Conservation (phyloP, 805 yeast species). For the Kuraishia ogatae region DNA sequence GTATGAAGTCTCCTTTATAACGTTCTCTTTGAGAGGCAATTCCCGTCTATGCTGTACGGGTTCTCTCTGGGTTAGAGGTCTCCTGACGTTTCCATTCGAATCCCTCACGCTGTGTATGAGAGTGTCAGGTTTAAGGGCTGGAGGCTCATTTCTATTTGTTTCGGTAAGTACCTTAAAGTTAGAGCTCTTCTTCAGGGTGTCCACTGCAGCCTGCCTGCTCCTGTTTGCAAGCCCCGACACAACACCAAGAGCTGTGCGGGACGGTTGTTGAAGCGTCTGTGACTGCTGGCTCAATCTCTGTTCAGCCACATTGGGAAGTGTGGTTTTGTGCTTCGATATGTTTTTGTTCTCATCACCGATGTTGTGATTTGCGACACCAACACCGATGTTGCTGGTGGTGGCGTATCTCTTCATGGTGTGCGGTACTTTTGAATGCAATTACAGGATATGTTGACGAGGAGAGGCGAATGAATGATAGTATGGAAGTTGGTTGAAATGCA, state of each 20-base stretch:
- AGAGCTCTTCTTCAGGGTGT: not conserved
- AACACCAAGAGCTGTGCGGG: not conserved
- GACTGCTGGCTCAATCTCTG: not conserved
- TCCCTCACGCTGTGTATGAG: not conserved
- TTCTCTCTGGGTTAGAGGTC: not conserved
- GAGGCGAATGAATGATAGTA: not conserved
- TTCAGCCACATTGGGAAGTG: not conserved
- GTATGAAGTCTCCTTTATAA: not conserved
- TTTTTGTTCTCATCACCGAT: conserved; percentile 2
- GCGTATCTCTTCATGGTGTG: not conserved
- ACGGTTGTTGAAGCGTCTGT: not conserved
- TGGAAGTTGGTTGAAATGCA: not conserved
- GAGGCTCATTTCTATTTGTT: not conserved
- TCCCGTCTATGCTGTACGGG: not conserved
- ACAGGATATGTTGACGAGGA: not conserved
- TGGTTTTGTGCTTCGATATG: not conserved
- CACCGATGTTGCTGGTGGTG: not conserved
- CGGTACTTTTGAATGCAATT: not conserved
- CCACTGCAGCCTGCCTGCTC: not conserved
- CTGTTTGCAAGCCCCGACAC: not conserved
- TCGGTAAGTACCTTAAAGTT: not conserved
- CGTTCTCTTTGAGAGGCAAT: not conserved
- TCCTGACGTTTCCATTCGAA: not conserved
- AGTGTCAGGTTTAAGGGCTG: not conserved
- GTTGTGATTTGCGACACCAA: not conserved